Base-by-base conservation (phyloP, 2,329 filamentous ascomycete species). In the Cordyceps farinosa region DNA sequence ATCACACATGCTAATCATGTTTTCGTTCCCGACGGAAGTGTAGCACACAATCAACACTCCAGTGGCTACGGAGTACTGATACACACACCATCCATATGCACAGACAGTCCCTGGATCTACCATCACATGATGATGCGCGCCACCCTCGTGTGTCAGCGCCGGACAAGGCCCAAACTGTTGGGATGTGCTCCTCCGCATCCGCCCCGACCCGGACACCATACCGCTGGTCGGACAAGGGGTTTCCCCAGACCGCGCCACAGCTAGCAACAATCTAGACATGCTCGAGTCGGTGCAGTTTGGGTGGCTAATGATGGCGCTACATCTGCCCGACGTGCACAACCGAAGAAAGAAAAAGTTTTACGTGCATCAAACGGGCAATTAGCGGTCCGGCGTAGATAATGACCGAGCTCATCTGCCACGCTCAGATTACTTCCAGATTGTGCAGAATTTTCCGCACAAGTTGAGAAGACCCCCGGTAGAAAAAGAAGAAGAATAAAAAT, bases 71-170 rank as follows among this genome's bases (percentile, higher is more conserved):
- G 22, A 22, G 22, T 22, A 22, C 22, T 22, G 22, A 22, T 22
- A 22, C 22, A 22, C 22, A 1, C 54, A 3, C 11, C 2, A 15
- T 29, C 32, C 11, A 17, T 48, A 34, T 38, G 22, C 44, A 17
- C 42, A 5, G 30, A 40, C 22, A 29, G 56, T 56, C 51, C 60
- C 51, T 62, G 44, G 30, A 61, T 48, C 44, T 40, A 8, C 51
- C 34, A 62, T 62, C 60, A 62, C 51, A 62, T 62, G 57, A 52
- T 60, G 58, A 29, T 45, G 55, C 63, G 65, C 63, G 65, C 63
- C 65, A 61, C 65, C 55, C 48, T 63, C 59, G 54, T 66, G 55
- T 50, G 54, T 52, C 50, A 42, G 47, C 47, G 44, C 11, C 32
- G 27, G 38, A 34, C 48, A 63, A 44, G 44, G 17, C 38, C 22